A percentile compares a stretch with the other conserved stretches of the same genome.
Conservation (phyloP, 768 basidiomycete genomes). For the Tephrocybe sp. region DNA sequence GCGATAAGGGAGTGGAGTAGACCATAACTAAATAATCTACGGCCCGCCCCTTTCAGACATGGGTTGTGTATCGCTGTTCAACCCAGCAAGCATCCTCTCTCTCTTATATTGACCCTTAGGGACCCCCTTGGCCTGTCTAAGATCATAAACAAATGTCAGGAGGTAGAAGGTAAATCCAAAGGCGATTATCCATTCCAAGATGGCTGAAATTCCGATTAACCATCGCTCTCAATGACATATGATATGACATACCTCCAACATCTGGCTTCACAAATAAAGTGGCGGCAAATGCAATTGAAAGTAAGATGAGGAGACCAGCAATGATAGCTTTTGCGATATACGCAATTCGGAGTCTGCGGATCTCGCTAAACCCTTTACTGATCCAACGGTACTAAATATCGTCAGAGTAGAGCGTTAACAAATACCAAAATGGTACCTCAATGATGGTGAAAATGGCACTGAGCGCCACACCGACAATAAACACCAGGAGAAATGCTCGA, state of each 20-base stretch:
- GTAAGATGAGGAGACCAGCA: constrained; percentile 52
- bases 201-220: constrained; percentile 40
- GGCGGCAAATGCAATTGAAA: constrained; percentile 65
- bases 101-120: constrained; percentile 44
- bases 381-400: constrained; percentile 69
- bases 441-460: constrained; percentile 74
- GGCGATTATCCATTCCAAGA: constrained; percentile 74
- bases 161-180: constrained; percentile 76
- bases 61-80: background rate
- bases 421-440: constrained; percentile 60
- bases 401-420: too few relatives aligned
- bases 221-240: background rate
- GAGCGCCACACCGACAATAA: constrained; percentile 69
- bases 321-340: constrained; percentile 66
- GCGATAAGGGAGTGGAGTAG: too few relatives aligned
- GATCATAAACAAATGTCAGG: constrained; percentile 71
- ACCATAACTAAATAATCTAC: background rate
- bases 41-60: background rate
- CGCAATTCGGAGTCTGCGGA: constrained; percentile 45
- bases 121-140: constrained; percentile 58
- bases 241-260: constrained; percentile 45
- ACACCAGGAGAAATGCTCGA: constrained; percentile 64
- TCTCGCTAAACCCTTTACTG: constrained; percentile 49
- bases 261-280: constrained; percentile 43
- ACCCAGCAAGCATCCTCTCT: constrained; percentile 22